These are phyloP conservation scores for Lodderomyces theae DNA, from an alignment of 1,139 yeast genomes.

Conservation along the genomic window DNA sequence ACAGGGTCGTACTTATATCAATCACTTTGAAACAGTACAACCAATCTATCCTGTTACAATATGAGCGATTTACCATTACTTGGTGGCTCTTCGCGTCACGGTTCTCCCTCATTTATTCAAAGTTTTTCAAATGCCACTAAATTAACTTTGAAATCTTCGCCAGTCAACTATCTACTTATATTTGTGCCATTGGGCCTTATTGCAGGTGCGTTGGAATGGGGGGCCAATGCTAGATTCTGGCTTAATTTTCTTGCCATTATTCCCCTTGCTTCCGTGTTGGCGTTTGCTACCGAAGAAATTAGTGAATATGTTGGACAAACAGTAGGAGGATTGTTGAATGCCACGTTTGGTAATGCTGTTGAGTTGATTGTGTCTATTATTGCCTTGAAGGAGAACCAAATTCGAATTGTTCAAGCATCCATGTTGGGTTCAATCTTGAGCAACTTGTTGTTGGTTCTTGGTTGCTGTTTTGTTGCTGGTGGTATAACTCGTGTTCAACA, in stretches of 20 bases:
- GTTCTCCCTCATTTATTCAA: not conserved
- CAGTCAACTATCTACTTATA: constrained; percentile 70
- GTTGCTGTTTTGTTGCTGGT: constrained; percentile 94
- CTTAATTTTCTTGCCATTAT: constrained; percentile 87
- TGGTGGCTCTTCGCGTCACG: constrained; percentile 11
- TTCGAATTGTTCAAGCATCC: constrained; percentile 92
- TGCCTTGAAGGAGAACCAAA: constrained; percentile 81
- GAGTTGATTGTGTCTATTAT: constrained; percentile 92
- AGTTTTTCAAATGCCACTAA: constrained; percentile 13
- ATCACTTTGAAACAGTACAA: too few relatives aligned
- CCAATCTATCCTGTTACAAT: too few relatives aligned
- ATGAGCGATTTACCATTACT: constrained; percentile 16
- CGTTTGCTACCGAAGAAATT: constrained; percentile 90
- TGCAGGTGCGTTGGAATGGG: constrained; percentile 60
- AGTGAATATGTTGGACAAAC: constrained; percentile 86
- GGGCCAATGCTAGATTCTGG: constrained; percentile 60
- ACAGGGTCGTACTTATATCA: too few relatives aligned
- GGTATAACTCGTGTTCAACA: constrained; percentile 86
- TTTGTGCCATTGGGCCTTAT: constrained; percentile 87
- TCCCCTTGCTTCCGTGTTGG: constrained; percentile 86
- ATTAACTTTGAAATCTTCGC: constrained; percentile 56
- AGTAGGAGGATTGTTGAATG: constrained; percentile 87
- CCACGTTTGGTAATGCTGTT: constrained; percentile 92
- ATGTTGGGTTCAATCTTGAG: constrained; percentile 94
- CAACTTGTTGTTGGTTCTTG: constrained; percentile 81